Evolutionary conservation across 140 eudicot genomes (phyloP).

Genomic region (Ambrosia hybrid): DNA sequence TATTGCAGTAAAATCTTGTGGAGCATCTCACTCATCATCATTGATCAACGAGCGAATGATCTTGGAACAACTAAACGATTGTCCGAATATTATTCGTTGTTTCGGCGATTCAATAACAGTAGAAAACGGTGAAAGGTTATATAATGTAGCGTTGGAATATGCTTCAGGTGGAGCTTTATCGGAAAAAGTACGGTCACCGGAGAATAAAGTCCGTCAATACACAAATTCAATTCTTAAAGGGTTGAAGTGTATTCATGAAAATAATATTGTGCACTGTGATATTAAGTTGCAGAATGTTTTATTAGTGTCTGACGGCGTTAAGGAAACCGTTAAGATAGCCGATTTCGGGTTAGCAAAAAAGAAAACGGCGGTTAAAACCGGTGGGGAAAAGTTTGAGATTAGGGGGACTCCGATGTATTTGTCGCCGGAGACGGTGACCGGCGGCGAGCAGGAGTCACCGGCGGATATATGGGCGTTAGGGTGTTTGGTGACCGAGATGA

Average conservation of each 20-base stretch:
- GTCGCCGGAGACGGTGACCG: constrained; percentile 87
- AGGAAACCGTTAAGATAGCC: constrained; percentile 51
- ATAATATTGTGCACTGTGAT: constrained; percentile 83
- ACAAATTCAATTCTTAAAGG: constrained; percentile 59
- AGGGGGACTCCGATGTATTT: constrained; percentile 89
- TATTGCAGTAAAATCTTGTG: constrained; percentile 78
- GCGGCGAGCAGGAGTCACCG: constrained; percentile 61
- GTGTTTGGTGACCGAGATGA: constrained; percentile 77
- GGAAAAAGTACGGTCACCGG: constrained; percentile 46
- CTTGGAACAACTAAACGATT: constrained; percentile 48
- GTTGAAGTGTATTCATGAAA: constrained; percentile 53
- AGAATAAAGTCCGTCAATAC: constrained; percentile 45
- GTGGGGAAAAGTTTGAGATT: constrained; percentile 37
- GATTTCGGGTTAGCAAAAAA: constrained; percentile 85
- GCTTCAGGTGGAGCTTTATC: constrained; percentile 75
- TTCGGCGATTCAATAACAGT: constrained; percentile 50
- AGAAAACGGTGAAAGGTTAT: constrained; percentile 60
- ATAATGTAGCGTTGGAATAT: constrained; percentile 75
- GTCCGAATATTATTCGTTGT: constrained; percentile 56
- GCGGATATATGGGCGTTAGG: constrained; percentile 96
- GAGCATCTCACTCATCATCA: constrained; percentile 45
- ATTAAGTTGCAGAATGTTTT: constrained; percentile 71
- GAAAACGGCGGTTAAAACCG: constrained; percentile 14
- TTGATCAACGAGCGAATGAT: constrained; percentile 58
- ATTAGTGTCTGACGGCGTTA: constrained; percentile 32